Base-by-base conservation (phyloP, 345 rosid species). In the Corchorus olitorius region DNA sequence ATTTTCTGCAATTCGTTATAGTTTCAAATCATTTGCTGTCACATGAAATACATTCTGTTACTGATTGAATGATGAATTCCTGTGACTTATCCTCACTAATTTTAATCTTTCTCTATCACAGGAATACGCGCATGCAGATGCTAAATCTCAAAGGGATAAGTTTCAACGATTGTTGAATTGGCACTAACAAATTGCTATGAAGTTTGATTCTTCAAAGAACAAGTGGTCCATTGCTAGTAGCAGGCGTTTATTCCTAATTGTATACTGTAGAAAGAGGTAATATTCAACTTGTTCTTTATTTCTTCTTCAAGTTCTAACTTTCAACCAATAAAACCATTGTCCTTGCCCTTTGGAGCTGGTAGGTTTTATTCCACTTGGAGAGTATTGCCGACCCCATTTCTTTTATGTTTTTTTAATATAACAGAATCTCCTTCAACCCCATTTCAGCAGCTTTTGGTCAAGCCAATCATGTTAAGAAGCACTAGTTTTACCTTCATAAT, bases 321-420 rank as follows among this genome's bases (percentile, higher is more conserved):
- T 64, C 52, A 16, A 33, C 11, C 65, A 69, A 69, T 56, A 37
- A 34, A 27, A 33, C 39, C 19, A 64, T 33, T 52, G 50, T 64
- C 45, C 62, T 76, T 67, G 39, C 35, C 80, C 60, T 37, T 9
- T 60, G 75, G 45, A 43, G 48, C 53, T 58, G 2, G 68, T 68
- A 70, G 62, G 77, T 78, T 69, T 55, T 20, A 64, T 52, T 80
- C 77, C 81, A 73, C 67, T 73, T 68, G 27, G 15, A 34, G 49
- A 56, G 45, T 5, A 73, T 72, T 60, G 20, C 16, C 37, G 52
- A 8, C 4, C 41, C 59, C 59, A 15, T 43, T 49, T 55, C 65
- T 61, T 7, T 62, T 20, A 3, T 49, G 16, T 48, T 22, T 35
- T 50, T 6, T 48, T 33, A 33, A 45, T 19, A 13, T 20, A 45